Evolutionary conservation across 768 basidiomycete species (phyloP).

Genomic region (Cystofilobasidium macerans): DNA sequence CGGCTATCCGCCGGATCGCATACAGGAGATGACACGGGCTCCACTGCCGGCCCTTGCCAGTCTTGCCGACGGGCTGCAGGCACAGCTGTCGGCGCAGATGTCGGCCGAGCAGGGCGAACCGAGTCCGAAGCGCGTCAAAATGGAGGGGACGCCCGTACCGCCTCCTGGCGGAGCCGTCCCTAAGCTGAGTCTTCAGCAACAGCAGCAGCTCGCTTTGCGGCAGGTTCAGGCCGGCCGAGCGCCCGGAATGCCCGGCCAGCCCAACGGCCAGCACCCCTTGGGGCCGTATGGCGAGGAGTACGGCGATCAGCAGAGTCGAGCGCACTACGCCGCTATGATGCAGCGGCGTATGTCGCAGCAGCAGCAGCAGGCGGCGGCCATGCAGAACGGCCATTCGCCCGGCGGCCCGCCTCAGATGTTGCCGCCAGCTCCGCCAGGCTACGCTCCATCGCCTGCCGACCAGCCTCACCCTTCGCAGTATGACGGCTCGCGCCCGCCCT

Average conservation of each 20-base stretch:
- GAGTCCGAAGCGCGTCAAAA: not conserved
- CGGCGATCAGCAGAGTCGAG: not conserved
- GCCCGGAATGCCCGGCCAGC: not conserved
- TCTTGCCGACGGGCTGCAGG: not conserved
- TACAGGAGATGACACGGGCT: not conserved
- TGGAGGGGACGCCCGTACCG: not conserved
- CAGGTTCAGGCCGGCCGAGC: not conserved
- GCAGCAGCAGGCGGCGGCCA: not conserved
- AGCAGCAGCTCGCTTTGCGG: not conserved
- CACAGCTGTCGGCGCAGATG: not conserved
- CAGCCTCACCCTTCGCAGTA: not conserved
- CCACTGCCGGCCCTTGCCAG: not conserved
- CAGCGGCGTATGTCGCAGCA: conserved; percentile 3
- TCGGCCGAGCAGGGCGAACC: not conserved
- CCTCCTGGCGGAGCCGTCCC: not conserved
- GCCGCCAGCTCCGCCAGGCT: not conserved
- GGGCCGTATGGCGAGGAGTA: not conserved
- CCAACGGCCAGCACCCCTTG: not conserved
- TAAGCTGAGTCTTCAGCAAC: conserved; percentile 4
- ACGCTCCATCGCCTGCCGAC: not conserved
- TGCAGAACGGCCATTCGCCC: conserved; percentile 4
- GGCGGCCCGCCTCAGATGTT: not conserved
- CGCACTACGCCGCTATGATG: not conserved
- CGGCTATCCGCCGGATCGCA: not conserved
- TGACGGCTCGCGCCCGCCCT: not conserved